A percentile compares a stretch with the other conserved stretches of the same genome.
phyloP scores from a whole-genome alignment of 2,329 filamentous ascomycete genomes.

The Lanzia echinophila region DNA sequence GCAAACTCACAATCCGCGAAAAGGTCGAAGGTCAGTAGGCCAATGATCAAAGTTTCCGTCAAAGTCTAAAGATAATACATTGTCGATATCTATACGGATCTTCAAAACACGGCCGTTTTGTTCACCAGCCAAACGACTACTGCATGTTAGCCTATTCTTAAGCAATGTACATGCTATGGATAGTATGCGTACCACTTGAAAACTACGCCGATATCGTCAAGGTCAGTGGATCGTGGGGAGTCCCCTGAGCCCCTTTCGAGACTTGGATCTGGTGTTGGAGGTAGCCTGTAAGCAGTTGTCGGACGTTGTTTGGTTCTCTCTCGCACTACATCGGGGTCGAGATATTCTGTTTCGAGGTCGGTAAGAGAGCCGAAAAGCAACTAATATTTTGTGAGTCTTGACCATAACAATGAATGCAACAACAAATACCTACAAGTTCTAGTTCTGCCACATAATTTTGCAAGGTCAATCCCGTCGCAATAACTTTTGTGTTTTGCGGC shows the following conservation, averaged over 20 bases:
- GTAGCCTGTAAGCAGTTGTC: not conserved
- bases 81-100: not conserved
- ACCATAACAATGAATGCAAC: not conserved
- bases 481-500: not conserved
- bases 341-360: not conserved
- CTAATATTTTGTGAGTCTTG: not conserved
- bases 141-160: not conserved
- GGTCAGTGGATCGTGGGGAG: not conserved
- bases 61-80: not conserved
- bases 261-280: not conserved
- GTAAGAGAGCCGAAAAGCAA: not conserved
- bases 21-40: not conserved
- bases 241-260: not conserved
- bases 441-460: constrained; percentile 4
- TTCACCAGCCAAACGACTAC: not conserved
- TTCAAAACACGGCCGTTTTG: not conserved
- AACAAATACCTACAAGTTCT: constrained; percentile 1
- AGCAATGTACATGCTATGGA: not conserved
- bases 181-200: not conserved
- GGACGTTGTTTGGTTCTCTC: not conserved
- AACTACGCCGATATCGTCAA: not conserved
- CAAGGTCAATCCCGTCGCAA: not conserved
- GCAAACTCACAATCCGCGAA: not conserved
- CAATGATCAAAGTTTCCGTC: not conserved
- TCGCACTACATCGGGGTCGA: not conserved